A percentile compares a stretch with the other conserved stretches of the same genome.
These are phyloP conservation scores for Lenzites betulinus DNA, from an alignment of 768 basidiomycete genomes.

Conservation along the genomic window DNA sequence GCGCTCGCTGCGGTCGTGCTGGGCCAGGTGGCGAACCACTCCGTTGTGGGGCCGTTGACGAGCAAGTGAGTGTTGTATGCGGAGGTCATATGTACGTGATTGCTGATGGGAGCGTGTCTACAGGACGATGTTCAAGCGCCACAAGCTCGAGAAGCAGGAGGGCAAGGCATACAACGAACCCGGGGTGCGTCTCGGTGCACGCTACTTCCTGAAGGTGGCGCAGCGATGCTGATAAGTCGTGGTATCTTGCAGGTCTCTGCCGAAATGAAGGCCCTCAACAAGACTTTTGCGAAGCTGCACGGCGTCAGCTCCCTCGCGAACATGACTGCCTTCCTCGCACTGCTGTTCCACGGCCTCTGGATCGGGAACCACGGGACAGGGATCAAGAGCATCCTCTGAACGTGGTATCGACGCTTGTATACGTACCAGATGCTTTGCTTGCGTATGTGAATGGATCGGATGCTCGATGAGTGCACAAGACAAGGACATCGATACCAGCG, in stretches of 20 bases:
- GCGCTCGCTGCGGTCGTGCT: conserved; percentile 48
- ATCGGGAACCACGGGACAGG: conserved; percentile 58
- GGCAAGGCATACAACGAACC: conserved; percentile 66
- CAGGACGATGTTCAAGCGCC: conserved; percentile 77
- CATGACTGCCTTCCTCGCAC: conserved; percentile 56
- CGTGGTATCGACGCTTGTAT: neutral
- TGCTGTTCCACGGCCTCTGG: conserved; percentile 73
- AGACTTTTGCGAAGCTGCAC: conserved; percentile 65
- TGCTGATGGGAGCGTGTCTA: neutral
- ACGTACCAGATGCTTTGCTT: neutral
- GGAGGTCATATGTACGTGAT: neutral
- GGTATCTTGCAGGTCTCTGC: conserved; percentile 17
- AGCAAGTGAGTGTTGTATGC: conserved; percentile 51
- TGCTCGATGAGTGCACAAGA: conserved; percentile 34
- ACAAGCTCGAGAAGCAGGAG: conserved; percentile 73
- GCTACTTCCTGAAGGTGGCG: neutral
- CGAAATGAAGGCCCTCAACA: conserved; percentile 67
- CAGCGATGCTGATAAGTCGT: neutral
- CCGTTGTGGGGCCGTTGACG: conserved; percentile 71
- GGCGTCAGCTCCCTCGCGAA: conserved; percentile 71
- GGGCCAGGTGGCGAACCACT: conserved; percentile 61
- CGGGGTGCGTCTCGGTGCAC: conserved; percentile 48
- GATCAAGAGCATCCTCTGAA: conserved; percentile 17
- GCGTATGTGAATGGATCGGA: neutral
- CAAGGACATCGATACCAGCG: conserved; percentile 24